A percentile compares a stretch with the other conserved stretches of the same genome.
phyloP scores from a whole-genome alignment of 345 rosid genomes.

The Eucalyptus cladocalyx region DNA sequence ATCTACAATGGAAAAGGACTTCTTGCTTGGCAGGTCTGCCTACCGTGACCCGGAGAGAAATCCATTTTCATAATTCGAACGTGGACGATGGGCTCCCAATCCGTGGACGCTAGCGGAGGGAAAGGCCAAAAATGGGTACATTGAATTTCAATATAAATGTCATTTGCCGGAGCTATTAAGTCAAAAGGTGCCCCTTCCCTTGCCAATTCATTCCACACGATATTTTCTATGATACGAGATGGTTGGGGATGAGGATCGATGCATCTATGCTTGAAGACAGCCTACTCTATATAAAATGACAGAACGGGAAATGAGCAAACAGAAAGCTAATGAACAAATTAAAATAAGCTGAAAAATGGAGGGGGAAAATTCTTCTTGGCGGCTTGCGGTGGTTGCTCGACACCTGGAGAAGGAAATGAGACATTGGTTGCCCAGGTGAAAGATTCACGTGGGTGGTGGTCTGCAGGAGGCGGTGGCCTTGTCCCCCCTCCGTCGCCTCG shows the following conservation, averaged over 20 bases:
- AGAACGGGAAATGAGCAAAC: neutral
- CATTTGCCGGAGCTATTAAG: neutral
- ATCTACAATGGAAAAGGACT: neutral
- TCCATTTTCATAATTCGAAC: neutral
- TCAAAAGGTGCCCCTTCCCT: neutral
- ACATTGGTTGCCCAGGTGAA: neutral
- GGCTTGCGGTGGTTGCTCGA: neutral
- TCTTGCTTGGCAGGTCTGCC: neutral
- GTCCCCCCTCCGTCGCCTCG: neutral
- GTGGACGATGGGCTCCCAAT: neutral
- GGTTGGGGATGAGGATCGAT: neutral
- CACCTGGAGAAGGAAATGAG: neutral
- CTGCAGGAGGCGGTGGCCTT: neutral
- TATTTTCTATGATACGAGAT: neutral
- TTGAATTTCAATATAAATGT: neutral
- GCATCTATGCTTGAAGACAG: neutral
- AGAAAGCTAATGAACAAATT: neutral
- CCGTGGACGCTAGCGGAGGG: neutral
- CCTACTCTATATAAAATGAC: neutral
- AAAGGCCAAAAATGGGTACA: neutral
- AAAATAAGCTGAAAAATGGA: neutral
- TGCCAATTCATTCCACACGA: neutral
- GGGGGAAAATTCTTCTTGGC: neutral
- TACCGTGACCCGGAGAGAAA: neutral
- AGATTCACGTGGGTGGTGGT: conserved; percentile 7